Percentiles rank a stretch among this genome's conserved stretches.
phyloP scores from a whole-genome alignment of 345 rosid species.

The Kernera saxatilis region DNA sequence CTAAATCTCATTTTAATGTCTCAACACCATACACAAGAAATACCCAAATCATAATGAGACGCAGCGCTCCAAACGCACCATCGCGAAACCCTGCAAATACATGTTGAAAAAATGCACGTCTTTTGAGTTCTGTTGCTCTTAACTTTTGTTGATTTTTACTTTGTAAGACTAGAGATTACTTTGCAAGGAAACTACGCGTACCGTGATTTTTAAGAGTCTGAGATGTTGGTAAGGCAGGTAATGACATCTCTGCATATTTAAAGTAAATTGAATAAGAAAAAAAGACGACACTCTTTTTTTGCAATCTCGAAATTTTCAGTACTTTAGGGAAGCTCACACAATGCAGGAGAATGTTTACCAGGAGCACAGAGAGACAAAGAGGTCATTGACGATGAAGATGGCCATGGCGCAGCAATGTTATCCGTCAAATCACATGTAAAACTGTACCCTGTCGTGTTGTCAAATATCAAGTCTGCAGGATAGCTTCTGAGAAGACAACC shows the following conservation, averaged over 20 bases:
- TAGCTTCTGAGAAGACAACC: constrained; percentile 91
- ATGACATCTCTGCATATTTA: constrained; percentile 78
- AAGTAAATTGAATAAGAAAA: constrained; percentile 4
- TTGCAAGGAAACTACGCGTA: constrained; percentile 10
- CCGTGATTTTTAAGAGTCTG: constrained; percentile 68
- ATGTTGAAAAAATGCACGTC: neutral
- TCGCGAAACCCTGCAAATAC: constrained; percentile 53
- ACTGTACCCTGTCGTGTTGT: constrained; percentile 81
- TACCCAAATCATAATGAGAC: constrained; percentile 51
- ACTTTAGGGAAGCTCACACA: neutral
- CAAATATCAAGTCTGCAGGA: constrained; percentile 75
- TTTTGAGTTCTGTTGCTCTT: neutral
- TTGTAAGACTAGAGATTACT: neutral
- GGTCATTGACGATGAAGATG: constrained; percentile 75
- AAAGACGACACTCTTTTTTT: neutral
- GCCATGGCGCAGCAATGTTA: constrained; percentile 98
- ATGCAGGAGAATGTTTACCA: constrained; percentile 37
- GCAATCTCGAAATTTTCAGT: no score
- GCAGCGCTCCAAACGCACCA: constrained; percentile 37
- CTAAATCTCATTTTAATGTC: constrained; percentile 23
- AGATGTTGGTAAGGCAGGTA: constrained; percentile 92
- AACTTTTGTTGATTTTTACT: neutral
- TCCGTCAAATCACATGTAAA: constrained; percentile 95
- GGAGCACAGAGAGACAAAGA: constrained; percentile 92
- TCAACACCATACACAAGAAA: constrained; percentile 39